Base-by-base conservation (phyloP, 352 stramenopile species). In the Pythium phragmiticola region DNA sequence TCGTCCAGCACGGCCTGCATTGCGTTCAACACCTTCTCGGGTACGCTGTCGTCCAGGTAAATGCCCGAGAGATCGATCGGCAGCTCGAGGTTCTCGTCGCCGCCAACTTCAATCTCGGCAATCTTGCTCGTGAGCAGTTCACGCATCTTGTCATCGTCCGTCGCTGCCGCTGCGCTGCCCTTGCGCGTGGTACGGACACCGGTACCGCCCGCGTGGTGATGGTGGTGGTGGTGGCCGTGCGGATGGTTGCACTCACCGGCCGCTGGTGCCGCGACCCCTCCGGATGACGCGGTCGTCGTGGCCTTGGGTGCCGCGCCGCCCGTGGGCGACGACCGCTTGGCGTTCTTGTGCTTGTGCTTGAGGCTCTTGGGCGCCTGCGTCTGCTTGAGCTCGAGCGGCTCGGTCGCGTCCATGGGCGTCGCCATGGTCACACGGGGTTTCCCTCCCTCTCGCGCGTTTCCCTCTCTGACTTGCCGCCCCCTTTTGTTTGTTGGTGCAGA, bases 101-200 rank as follows among this genome's bases (percentile, higher is more conserved):
- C 82, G 36, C 87, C 87, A 45, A 95, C 77, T 76, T 95, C 78
- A 47, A 95, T 80, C 70, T 93, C 82, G 0, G 84, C 87, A 57
- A 95, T 95, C 65, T 95, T 95, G 39, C 83, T 83, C 12, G 82
- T 72, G 48, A 95, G 71, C 28, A 95, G 59, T 39, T 95, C 84
- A n/a, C 80, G 74, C 61, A 95, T 65, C 28, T 78, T 75, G 37
- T 89, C 83, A 53, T 90, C 84, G 1, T 72, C 52, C 2, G 14
- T n/a, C 16, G 19, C 50, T 26, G 28, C 17, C 55, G 33, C 19
- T 55, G 55, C 68, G 8, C 30, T 48, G 1, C 30, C 16, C 45
- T 70, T 59, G 28, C 61, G 62, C 1, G 23, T 26, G 7, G 17
- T 7, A 7, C 6, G 34, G 26, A 30, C 26, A 26, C 5, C 28